A percentile compares a stretch with the other conserved stretches of the same genome.
Evolutionary conservation across 1,284 basidiomycete species (phyloP).

Genomic region (Phylloboletellus chloephorus): DNA sequence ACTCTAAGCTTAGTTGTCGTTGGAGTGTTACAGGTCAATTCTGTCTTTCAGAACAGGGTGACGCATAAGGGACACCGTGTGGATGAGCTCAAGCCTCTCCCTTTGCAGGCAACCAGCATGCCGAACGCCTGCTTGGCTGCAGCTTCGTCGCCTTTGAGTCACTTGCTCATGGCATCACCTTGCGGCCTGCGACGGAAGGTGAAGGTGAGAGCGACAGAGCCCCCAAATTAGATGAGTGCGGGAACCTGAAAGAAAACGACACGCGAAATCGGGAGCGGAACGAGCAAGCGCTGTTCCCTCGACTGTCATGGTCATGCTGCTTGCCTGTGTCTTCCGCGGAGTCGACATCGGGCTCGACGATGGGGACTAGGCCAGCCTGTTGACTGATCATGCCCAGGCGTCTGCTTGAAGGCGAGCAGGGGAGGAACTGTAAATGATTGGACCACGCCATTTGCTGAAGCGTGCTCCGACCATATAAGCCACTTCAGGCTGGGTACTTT

Average conservation of each 20-base stretch:
- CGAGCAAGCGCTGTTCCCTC: slow-evolving; percentile 43
- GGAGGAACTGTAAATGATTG: slow-evolving; percentile 40
- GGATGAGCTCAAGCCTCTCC: slow-evolving; percentile 19
- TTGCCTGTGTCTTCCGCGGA: slow-evolving; percentile 45
- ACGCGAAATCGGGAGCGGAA: slow-evolving; percentile 42
- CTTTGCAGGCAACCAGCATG: slow-evolving; percentile 38
- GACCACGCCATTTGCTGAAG: slow-evolving; percentile 50
- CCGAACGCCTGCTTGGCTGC: slow-evolving; percentile 37
- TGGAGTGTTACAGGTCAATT: neutral
- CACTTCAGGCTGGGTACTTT: slow-evolving; percentile 38
- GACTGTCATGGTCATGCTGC: slow-evolving; percentile 32
- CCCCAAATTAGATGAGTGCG: slow-evolving; percentile 27
- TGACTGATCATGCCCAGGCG: slow-evolving; percentile 42
- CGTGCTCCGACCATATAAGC: slow-evolving; percentile 42
- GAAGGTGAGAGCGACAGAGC: slow-evolving; percentile 43
- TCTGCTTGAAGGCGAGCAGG: slow-evolving; percentile 39
- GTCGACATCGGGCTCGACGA: slow-evolving; percentile 51
- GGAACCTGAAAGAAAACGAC: slow-evolving; percentile 37
- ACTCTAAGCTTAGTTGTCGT: neutral
- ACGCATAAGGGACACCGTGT: neutral
- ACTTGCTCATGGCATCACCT: slow-evolving; percentile 43
- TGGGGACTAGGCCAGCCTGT: slow-evolving; percentile 46
- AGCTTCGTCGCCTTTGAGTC: slow-evolving; percentile 39
- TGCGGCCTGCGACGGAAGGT: slow-evolving; percentile 49
- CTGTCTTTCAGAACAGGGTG: slow-evolving; percentile 1